Conservation (phyloP, 352 stramenopile genomes). For the Phytophthora hibernalis region DNA sequence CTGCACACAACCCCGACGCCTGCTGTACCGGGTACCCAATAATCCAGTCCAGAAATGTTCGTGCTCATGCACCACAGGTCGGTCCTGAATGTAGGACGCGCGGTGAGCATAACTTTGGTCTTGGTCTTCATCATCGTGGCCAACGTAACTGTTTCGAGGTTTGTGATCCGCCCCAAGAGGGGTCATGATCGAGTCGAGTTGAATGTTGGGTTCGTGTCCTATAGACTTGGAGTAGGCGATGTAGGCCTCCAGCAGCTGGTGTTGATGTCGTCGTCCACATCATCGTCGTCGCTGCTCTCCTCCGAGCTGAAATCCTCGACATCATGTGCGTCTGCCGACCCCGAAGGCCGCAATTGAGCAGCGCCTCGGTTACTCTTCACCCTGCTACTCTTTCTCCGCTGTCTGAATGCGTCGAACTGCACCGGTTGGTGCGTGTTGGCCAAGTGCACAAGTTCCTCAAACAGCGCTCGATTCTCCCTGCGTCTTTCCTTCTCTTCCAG, state of each 20-base stretch:
- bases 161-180: conserved; percentile 19
- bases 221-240: conserved; percentile 94
- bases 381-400: conserved; percentile 30
- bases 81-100: conserved; percentile 48
- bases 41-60: conserved; percentile 55
- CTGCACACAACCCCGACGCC: conserved; percentile 41
- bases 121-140: conserved; percentile 56
- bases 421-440: conserved; percentile 66
- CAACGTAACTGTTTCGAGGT: conserved; percentile 51
- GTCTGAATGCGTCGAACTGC: conserved; percentile 54
- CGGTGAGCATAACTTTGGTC: conserved; percentile 26
- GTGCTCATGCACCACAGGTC: conserved; percentile 38
- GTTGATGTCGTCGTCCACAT: conserved; percentile 91
- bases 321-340: conserved; percentile 33
- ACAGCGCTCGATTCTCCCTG: conserved; percentile 57
- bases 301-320: conserved; percentile 75
- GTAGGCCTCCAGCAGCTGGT: conserved; percentile 94
- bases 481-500: conserved; percentile 33
- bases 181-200: conserved; percentile 73
- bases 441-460: conserved; percentile 63
- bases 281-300: conserved; percentile 42
- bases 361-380: conserved; percentile 20
- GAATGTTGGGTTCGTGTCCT: conserved; percentile 81
- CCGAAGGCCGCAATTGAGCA: conserved; percentile 27
- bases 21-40: conserved; percentile 58